Evolutionary conservation across 495 filamentous ascomycete genomes (phyloP).

Genomic region (Lineolata rhizophorae): DNA sequence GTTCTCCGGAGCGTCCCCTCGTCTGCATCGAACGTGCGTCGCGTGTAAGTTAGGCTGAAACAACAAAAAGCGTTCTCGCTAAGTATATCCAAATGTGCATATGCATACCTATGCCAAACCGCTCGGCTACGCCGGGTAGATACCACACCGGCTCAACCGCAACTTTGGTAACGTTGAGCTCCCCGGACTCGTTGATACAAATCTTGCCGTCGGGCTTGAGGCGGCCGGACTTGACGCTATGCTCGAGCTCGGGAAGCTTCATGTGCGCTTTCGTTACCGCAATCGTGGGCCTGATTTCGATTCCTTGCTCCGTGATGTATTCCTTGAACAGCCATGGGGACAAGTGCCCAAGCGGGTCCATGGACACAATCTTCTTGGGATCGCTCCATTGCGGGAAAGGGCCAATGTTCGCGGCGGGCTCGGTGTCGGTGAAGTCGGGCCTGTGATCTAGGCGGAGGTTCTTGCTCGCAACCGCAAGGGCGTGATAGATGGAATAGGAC

Average conservation of each 20-base stretch:
- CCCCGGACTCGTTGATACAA: slow-evolving; percentile 59
- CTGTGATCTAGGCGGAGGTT: slow-evolving; percentile 67
- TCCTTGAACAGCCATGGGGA: slow-evolving; percentile 62
- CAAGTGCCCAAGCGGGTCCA: slow-evolving; percentile 88
- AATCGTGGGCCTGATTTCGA: slow-evolving; percentile 88
- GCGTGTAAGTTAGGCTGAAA: too few species aligned
- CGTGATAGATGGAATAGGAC: slow-evolving; percentile 95
- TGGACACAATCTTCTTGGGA: slow-evolving; percentile 86
- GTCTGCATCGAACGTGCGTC: slow-evolving; percentile 28
- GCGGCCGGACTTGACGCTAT: slow-evolving; percentile 57
- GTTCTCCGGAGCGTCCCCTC: slow-evolving; percentile 69
- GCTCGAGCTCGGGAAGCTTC: slow-evolving; percentile 83
- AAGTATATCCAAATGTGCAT: too few species aligned
- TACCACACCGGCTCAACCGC: slow-evolving; percentile 94
- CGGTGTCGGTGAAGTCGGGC: slow-evolving; percentile 86
- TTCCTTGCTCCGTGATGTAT: slow-evolving; percentile 40
- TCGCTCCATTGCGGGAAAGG: slow-evolving; percentile 80
- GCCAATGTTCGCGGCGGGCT: slow-evolving; percentile 72
- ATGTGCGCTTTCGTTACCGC: slow-evolving; percentile 90
- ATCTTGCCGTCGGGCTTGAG: slow-evolving; percentile 79
- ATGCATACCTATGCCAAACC: slow-evolving; percentile 63
- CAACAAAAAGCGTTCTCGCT: too few species aligned
- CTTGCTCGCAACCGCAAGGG: slow-evolving; percentile 77
- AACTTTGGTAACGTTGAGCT: slow-evolving; percentile 89
- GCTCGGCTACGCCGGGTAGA: slow-evolving; percentile 79